Conservation (phyloP, 2,329 filamentous ascomycete genomes). For the Xenoacremonium recifei region DNA sequence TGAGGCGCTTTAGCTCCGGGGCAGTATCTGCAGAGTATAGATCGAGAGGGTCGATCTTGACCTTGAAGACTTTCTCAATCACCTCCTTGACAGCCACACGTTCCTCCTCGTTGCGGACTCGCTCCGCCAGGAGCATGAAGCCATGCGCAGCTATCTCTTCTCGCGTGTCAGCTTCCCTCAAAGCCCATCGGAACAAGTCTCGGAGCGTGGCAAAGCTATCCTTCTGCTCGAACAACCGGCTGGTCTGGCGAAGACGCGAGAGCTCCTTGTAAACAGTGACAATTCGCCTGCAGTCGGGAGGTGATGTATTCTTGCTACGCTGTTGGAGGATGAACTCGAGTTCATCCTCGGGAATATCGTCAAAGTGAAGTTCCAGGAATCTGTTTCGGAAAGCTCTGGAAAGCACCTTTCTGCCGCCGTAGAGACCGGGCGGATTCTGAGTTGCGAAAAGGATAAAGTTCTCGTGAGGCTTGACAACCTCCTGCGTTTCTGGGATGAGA, state of each 20-base stretch:
- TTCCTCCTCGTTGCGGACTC: constrained; percentile 89
- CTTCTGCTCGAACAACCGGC: constrained; percentile 91
- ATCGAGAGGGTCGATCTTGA: constrained; percentile 69
- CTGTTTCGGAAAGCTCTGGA: constrained; percentile 95
- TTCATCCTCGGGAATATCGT: constrained; percentile 95
- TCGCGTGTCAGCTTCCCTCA: constrained; percentile 78
- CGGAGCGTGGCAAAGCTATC: constrained; percentile 94
- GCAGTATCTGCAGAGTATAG: constrained; percentile 67
- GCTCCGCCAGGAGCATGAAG: constrained; percentile 93
- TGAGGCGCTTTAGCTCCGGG: constrained; percentile 52
- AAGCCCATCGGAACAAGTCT: constrained; percentile 94
- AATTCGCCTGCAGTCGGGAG: constrained; percentile 87
- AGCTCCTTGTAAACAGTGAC: constrained; percentile 93
- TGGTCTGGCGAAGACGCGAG: constrained; percentile 84
- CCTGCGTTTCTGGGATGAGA: constrained; percentile 93
- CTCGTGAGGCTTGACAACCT: constrained; percentile 85
- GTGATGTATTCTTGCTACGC: constrained; percentile 80
- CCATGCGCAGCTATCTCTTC: constrained; percentile 90
- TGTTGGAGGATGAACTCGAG: constrained; percentile 88
- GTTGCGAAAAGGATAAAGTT: constrained; percentile 99
- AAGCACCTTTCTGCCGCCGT: constrained; percentile 89
- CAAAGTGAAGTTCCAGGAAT: constrained; percentile 95
- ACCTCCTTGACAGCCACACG: constrained; percentile 79
- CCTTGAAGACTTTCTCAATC: constrained; percentile 88
- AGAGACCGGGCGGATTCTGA: constrained; percentile 92